phyloP scores from a whole-genome alignment of 1,284 basidiomycete genomes.

The Ceratobasidium sp. region DNA sequence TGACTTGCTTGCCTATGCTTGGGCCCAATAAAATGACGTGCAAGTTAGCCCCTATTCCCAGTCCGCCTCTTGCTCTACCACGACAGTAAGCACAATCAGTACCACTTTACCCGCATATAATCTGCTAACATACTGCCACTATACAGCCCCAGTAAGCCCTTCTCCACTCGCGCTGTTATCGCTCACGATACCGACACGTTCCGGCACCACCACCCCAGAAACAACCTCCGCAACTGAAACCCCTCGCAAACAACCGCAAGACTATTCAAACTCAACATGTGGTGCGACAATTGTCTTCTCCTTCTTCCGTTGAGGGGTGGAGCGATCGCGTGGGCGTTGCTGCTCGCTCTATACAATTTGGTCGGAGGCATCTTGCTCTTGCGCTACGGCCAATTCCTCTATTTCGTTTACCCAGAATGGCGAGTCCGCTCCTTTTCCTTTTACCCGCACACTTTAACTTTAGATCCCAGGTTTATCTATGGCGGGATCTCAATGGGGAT shows the following conservation, averaged over 20 bases:
- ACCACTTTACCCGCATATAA: not conserved
- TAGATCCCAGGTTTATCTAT: slow-evolving; percentile 67
- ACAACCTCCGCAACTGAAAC: slow-evolving; percentile 13
- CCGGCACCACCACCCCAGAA: slow-evolving; percentile 4
- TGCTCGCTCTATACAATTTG: slow-evolving; percentile 73
- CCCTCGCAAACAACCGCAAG: not conserved
- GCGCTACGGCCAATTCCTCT: slow-evolving; percentile 68
- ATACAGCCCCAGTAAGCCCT: not conserved
- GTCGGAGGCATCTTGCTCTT: slow-evolving; percentile 74
- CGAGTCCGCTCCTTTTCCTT: slow-evolving; percentile 45
- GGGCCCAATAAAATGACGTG: slow-evolving; percentile 25
- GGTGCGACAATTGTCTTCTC: slow-evolving; percentile 44
- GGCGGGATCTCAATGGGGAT: slow-evolving; percentile 73
- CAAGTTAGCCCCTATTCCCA: slow-evolving; percentile 28
- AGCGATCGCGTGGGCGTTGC: slow-evolving; percentile 74
- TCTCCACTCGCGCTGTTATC: not conserved
- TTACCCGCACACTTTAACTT: not conserved
- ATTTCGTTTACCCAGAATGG: slow-evolving; percentile 77
- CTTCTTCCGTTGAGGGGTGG: slow-evolving; percentile 57
- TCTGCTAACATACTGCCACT: not conserved
- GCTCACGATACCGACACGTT: slow-evolving; percentile 7
- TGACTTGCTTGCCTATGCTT: slow-evolving; percentile 22
- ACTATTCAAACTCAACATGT: slow-evolving; percentile 22
- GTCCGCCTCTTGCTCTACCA: slow-evolving; percentile 1
- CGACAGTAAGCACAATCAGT: not conserved